Evolutionary conservation across 192 early-diverging fungal species (phyloP).

Genomic region (Oehlia diaphana): DNA sequence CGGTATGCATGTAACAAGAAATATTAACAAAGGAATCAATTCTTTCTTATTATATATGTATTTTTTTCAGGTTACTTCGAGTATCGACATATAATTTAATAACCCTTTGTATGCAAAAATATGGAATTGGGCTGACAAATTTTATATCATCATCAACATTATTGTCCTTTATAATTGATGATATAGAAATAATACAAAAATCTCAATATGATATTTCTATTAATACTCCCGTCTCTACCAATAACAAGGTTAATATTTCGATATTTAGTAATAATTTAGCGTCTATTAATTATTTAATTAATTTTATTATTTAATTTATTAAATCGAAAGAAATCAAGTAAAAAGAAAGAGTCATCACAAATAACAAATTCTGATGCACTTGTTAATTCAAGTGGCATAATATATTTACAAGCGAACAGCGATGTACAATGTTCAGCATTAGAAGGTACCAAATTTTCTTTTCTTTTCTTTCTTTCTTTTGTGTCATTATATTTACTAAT

Average conservation of each 20-base stretch:
- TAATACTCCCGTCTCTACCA: background rate
- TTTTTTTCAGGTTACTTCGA: slow-evolving; percentile 13
- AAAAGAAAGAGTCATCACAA: slow-evolving; percentile 9
- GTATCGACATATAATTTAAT: slow-evolving; percentile 11
- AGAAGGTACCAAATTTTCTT: slow-evolving; percentile 24
- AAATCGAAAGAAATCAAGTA: slow-evolving; percentile 3
- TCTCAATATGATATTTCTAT: background rate
- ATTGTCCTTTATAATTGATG: slow-evolving; percentile 16
- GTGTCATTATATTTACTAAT: background rate
- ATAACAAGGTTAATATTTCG: background rate
- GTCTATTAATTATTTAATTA: background rate
- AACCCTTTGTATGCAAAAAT: slow-evolving; percentile 28
- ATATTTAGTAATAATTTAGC: background rate
- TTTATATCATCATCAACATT: slow-evolving; percentile 5
- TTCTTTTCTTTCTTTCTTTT: background rate
- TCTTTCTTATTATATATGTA: background rate
- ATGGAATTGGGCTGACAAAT: slow-evolving; percentile 15
- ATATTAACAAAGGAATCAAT: background rate
- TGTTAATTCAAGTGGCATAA: background rate
- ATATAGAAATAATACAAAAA: slow-evolving; percentile 4
- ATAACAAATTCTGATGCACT: slow-evolving; percentile 25
- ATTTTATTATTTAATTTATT: background rate
- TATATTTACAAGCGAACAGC: background rate
- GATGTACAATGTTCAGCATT: slow-evolving; percentile 27
- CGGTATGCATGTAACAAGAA: background rate